Evolutionary conservation across 768 basidiomycete species (phyloP), one percentile per base, ranked within the genome.

Genomic region (Mycena pura): DNA sequence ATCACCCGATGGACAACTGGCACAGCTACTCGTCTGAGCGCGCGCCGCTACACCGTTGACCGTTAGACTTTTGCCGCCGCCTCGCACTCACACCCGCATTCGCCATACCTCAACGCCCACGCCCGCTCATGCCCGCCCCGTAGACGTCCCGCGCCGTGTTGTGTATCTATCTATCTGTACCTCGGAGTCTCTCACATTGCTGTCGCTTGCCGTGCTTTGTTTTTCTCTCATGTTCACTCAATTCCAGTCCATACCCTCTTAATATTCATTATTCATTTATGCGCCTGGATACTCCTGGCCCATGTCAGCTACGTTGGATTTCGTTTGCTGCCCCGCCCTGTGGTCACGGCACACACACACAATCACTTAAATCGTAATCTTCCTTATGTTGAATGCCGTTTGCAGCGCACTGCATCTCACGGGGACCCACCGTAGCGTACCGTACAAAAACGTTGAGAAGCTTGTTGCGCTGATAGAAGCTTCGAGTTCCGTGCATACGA

Each of bases 21-120:
- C 84, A 88, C 64, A 70, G 78, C 6, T 89, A 89, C 57, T 87
- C 87, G 45, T 84, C 88, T 34, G 87, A 89, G 72, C 84, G 88
- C 31, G 79, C 81, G 8, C 84, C 83, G 62, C 74, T 88, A 34
- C 86, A 87, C 70, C 83, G 86, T 67, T 88, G 81, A n/a, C n/a
- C n/a, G n/a, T n/a, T n/a, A n/a, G n/a, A n/a, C n/a, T n/a, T n/a
- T n/a, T n/a, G n/a, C n/a, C n/a, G n/a, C n/a, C n/a, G n/a, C n/a
- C n/a, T n/a, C n/a, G n/a, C n/a, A n/a, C n/a, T n/a, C n/a, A n/a
- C n/a, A n/a, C n/a, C n/a, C n/a, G n/a, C n/a, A n/a, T n/a, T n/a
- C n/a, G n/a, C n/a, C n/a, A n/a, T n/a, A n/a, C n/a, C n/a, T n/a
- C n/a, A n/a, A n/a, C n/a, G n/a, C n/a, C n/a, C n/a, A n/a, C n/a